Percentiles rank a stretch among this genome's conserved stretches.
Conservation (phyloP, 2,329 filamentous ascomycete species). For the Ascocoryne sarcoides region DNA sequence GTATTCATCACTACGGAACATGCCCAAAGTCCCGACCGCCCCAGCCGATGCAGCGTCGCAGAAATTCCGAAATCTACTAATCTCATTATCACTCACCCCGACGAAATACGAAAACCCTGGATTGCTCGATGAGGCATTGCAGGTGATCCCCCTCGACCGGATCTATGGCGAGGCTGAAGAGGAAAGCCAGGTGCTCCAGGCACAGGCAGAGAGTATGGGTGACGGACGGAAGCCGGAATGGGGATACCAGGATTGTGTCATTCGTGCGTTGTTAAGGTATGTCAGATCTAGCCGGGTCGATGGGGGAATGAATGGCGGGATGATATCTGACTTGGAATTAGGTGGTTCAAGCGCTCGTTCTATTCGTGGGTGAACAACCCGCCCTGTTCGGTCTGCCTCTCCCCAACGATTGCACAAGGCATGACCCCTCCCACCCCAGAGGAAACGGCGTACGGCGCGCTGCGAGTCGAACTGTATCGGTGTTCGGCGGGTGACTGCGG, state of each 20-base stretch:
- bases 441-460: constrained; percentile 79
- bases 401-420: constrained; percentile 73
- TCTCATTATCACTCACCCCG: constrained; percentile 79
- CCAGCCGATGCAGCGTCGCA: constrained; percentile 64
- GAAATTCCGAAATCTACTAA: constrained; percentile 73
- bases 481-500: constrained; percentile 72
- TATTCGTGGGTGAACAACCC: constrained; percentile 98
- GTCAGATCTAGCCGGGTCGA: too few species aligned
- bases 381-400: constrained; percentile 69
- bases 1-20: constrained; percentile 52
- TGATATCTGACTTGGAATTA: constrained; percentile 29
- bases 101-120: constrained; percentile 96
- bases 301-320: constrained; percentile 5
- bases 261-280: constrained; percentile 75
- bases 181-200: constrained; percentile 78
- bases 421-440: constrained; percentile 80
- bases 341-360: constrained; percentile 94
- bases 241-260: constrained; percentile 96
- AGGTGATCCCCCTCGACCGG: constrained; percentile 76
- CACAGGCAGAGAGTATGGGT: constrained; percentile 80
- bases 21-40: constrained; percentile 65
- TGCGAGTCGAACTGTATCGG: constrained; percentile 80
- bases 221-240: constrained; percentile 74
- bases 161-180: constrained; percentile 94
- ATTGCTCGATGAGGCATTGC: constrained; percentile 81